Conservation (phyloP, 2,329 filamentous ascomycete species). For the Didymella pinodella region DNA sequence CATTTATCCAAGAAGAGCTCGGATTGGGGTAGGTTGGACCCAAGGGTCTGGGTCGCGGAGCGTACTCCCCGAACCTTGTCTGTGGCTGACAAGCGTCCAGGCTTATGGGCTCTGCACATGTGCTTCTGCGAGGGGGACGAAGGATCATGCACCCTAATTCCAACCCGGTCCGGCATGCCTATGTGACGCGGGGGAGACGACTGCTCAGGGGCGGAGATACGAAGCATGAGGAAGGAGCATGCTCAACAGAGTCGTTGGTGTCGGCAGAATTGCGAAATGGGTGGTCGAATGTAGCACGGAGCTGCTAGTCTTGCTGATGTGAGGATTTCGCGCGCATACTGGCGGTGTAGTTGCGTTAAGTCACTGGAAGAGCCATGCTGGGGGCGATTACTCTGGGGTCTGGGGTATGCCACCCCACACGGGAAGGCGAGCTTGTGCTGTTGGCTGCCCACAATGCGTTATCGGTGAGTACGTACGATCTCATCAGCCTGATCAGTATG, state of each 20-base stretch:
- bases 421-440: slow-evolving; percentile 12
- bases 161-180: slow-evolving; percentile 20
- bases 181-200: slow-evolving; percentile 7
- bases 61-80: slow-evolving; percentile 33
- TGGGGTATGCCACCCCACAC: slow-evolving; percentile 29
- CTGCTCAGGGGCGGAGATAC: slow-evolving; percentile 7
- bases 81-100: slow-evolving; percentile 22
- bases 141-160: slow-evolving; percentile 2
- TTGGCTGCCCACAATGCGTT: slow-evolving; percentile 26
- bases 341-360: slow-evolving; percentile 15
- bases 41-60: slow-evolving; percentile 34
- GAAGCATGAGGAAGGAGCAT: slow-evolving; percentile 14
- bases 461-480: slow-evolving; percentile 32
- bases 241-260: slow-evolving; percentile 9
- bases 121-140: slow-evolving; percentile 19
- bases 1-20: slow-evolving; percentile 24
- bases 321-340: slow-evolving; percentile 24
- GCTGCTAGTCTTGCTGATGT: slow-evolving; percentile 27
- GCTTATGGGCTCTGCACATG: slow-evolving; percentile 28
- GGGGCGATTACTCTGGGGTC: slow-evolving; percentile 29
- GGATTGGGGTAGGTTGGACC: slow-evolving; percentile 29
- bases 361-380: slow-evolving; percentile 18
- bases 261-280: slow-evolving; percentile 13
- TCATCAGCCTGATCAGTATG: slow-evolving; percentile 23
- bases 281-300: slow-evolving; percentile 12